Evolutionary conservation across 139 green algal genomes (phyloP), one percentile per base, ranked within the genome.

Genomic region (Ostreobium quekettii): DNA sequence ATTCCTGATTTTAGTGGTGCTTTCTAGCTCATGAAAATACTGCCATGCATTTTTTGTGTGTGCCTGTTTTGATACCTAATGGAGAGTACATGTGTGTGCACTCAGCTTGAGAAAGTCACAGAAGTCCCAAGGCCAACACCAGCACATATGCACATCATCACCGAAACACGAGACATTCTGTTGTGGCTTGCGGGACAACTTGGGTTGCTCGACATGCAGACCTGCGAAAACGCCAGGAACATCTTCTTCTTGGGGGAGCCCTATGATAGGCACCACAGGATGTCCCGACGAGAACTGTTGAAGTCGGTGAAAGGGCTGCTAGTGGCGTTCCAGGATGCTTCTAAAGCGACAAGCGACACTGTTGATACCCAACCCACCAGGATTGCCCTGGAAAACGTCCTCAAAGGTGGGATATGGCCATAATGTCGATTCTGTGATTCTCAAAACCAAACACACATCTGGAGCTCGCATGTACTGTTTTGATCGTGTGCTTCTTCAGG

Each of bases 1-100:
- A n/a, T n/a, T n/a, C n/a, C n/a, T n/a, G n/a, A n/a, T n/a, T n/a
- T n/a, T n/a, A n/a, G n/a, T n/a, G n/a, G n/a, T n/a, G n/a, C n/a
- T n/a, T n/a, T 47, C 59, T 59, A 48, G 67, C 47, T 59, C 65
- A 26, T 70, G 61, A 37, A 59, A 70, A 4, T 67, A 70, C 46
- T 64, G 70, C n/a, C 58, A 70, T 15, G 48, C 60, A 31, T 37
- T 73, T 29, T 60, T 74, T 53, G 58, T 66, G n/a, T 67, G 60
- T 36, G 58, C 71, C 22, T 47, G 66, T 35, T 38, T 66, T 31
- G 47, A 74, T n/a, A 42, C 30, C 60, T n/a, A 7, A 5, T 57
- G 19, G 8, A n/a, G 33, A 22, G 7, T 22, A 47, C 26, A 15
- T 31, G 38, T 36, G 38, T 26, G 11, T 47, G 29, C 19, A 47